Base-by-base conservation (phyloP, 2,329 filamentous ascomycete genomes). In the Xylaria sp. region DNA sequence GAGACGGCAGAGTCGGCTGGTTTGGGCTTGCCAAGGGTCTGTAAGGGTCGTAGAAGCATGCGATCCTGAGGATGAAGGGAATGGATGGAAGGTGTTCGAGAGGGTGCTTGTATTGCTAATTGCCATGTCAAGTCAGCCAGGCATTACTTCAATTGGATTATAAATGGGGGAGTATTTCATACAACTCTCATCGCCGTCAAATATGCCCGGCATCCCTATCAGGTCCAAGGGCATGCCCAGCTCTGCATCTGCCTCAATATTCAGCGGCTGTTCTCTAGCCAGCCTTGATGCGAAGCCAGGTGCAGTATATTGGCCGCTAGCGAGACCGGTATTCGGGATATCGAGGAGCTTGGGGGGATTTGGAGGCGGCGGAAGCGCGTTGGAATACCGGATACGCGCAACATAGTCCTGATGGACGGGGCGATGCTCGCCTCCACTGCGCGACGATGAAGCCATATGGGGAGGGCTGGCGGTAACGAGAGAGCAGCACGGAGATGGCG, bases 221-320 rank as follows among this genome's bases (percentile, higher is more conserved):
- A 99, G 82, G 78, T 98, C 95, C 77, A 99, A 89, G 66, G 94
- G 94, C 96, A 99, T 98, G 65, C 96, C 96, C 73, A 98, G 87
- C 83, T 99, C 96, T 9, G 94, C 96, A 87, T 99, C 96, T 33
- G 94, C 94, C 81, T 99, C 96, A 68, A 99, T 96, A 77, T 97
- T 98, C 55, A 97, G 85, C 59, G 95, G 92, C 82, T 98, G 96
- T 76, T 97, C 94, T 76, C 95, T 87, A 20, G 92, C 93, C 73
- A 99, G 84, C 70, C 93, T 90, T 51, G 94, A 96, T 33, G 94
- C 94, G 82, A 97, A 99, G 25, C 90, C 90, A 0, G 96, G 93
- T 3, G 90, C 93, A 36, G 96, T 96, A 81, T 97, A 98, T 78
- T 96, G 92, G 66, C 91, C 91, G 73, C 90, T 92, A 45, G 92